Base-by-base conservation (phyloP, 2,329 filamentous ascomycete species). In the Bisporella sp. region DNA sequence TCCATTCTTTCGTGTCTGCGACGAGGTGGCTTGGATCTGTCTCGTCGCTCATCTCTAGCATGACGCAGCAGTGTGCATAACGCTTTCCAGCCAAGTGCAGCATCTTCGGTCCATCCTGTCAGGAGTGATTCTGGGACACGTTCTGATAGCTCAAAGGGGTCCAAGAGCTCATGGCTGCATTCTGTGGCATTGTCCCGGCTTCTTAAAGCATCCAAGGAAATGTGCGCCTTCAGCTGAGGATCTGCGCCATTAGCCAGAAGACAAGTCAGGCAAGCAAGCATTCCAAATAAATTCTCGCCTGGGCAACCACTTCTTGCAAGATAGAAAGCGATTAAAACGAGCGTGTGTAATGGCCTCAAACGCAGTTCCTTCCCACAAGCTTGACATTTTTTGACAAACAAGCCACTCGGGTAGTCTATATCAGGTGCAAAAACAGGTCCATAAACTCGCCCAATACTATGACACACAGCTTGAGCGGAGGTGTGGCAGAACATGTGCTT, bases 401-500 rank as follows among this genome's bases (percentile, higher is more conserved):
- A 8, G 13, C 51, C 51, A 32, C 51, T 54, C 3, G 45, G 45
- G 6, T 41, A 45, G 29, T 51, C 45, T 31, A 48, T 53, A 47
- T 50, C 46, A 12, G 50, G 50, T 2, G 41, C 41, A n/a, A n/a
- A 42, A 9, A n/a, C 12, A n/a, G 41, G 41, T 8, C 41, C 12
- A 21, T n/a, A 42, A 1, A 68, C 53, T 1, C 7, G 6, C 2
- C 49, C 39, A 13, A 71, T 65, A 32, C 49, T 62, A 53, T 72
- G 65, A 32, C 64, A 69, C 5, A 72, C 59, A 0, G 67, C 59
- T 56, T 70, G 67, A 5, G 61, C 57, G 0, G 69, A 68, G 8
- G 68, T 70, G 48, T 72, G 66, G 45, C 70, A 73, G 48, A 73
- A 72, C 39, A 65, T 67, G 53, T 72, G 69, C 53, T 73, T 73